Evolutionary conservation across 2,329 filamentous ascomycete species (phyloP).

Genomic region (Ustulina deusta): DNA sequence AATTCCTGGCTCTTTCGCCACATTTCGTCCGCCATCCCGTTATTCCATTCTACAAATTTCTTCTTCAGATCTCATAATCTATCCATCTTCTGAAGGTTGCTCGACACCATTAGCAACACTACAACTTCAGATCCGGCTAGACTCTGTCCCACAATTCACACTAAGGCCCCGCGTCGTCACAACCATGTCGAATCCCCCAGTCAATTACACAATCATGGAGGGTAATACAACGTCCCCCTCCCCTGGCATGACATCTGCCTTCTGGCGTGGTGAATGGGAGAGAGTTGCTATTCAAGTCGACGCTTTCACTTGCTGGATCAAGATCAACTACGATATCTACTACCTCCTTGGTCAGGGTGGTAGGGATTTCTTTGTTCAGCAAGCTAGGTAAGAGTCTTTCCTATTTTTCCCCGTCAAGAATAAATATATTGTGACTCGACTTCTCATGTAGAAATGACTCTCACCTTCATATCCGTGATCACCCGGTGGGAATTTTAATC

Average conservation of each 20-base stretch:
- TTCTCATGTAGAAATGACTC: neutral
- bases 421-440: neutral
- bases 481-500: neutral
- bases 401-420: neutral
- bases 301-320: neutral
- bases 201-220: too few relatives aligned
- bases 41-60: too few relatives aligned
- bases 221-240: too few relatives aligned
- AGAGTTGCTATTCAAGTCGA: neutral
- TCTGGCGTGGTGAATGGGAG: neutral
- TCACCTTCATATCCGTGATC: neutral
- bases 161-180: too few relatives aligned
- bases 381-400: slow-evolving; percentile 1
- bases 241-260: neutral
- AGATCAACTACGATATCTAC: neutral
- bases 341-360: neutral
- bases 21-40: too few relatives aligned
- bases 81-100: too few relatives aligned
- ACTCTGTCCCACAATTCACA: too few relatives aligned
- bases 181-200: too few relatives aligned
- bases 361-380: neutral
- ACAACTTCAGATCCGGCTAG: too few relatives aligned
- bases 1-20: too few relatives aligned
- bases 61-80: neutral
- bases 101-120: too few relatives aligned